Conservation (phyloP, 2,329 filamentous ascomycete genomes). For the Sporothrix sp. region DNA sequence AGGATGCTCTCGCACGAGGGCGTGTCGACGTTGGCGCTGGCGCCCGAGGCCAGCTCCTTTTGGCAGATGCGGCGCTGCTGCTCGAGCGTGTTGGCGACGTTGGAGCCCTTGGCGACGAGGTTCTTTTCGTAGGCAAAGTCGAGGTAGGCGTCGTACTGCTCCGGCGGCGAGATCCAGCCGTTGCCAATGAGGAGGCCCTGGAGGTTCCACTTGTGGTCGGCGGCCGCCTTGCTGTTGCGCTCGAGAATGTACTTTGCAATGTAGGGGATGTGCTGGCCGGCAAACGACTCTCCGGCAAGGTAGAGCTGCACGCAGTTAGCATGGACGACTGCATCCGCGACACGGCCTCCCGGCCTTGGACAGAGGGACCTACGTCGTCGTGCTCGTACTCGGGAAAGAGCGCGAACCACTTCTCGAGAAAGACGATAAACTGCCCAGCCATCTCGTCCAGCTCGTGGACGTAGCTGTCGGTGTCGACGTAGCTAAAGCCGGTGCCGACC, state of each 20-base stretch:
- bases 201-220: slow-evolving; percentile 59
- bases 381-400: slow-evolving; percentile 85
- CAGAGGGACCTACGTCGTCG: slow-evolving; percentile 65
- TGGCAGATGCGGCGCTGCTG: slow-evolving; percentile 59
- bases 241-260: slow-evolving; percentile 86
- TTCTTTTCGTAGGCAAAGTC: slow-evolving; percentile 69
- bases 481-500: slow-evolving; percentile 93
- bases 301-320: slow-evolving; percentile 58
- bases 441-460: slow-evolving; percentile 78
- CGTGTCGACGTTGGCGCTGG: slow-evolving; percentile 53
- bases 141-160: slow-evolving; percentile 85
- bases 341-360: too few species aligned
- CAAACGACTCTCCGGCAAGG: slow-evolving; percentile 91
- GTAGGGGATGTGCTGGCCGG: slow-evolving; percentile 94
- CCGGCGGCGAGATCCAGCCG: slow-evolving; percentile 84
- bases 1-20: slow-evolving; percentile 67
- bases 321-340: too few species aligned
- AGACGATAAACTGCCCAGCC: slow-evolving; percentile 77
- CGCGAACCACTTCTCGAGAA: slow-evolving; percentile 83
- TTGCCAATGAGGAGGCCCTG: slow-evolving; percentile 88
- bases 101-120: slow-evolving; percentile 58
- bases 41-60: slow-evolving; percentile 43
- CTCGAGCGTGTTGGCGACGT: slow-evolving; percentile 56
- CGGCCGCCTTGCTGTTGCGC: slow-evolving; percentile 59
- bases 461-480: slow-evolving; percentile 82